Conservation (phyloP, 306 rosid species). For the Corylus americana region DNA sequence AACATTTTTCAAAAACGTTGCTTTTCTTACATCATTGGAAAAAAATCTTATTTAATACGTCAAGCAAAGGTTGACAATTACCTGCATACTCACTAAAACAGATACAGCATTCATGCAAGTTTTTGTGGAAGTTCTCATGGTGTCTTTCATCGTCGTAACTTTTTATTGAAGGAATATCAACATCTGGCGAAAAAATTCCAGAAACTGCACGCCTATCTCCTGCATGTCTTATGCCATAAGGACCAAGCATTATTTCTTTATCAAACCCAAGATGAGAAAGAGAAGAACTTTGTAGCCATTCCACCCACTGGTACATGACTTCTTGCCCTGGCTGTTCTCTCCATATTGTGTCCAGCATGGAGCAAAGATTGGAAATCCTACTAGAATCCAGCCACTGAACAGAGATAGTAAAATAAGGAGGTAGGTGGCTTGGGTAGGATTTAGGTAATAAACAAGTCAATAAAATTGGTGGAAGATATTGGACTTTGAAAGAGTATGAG, state of each 20-base stretch:
- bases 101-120: constrained; percentile 73
- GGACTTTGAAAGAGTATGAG: constrained; percentile 65
- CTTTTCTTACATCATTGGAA: too few species aligned
- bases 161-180: constrained; percentile 61
- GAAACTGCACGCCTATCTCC: constrained; percentile 67
- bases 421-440: constrained; percentile 82
- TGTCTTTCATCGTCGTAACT: constrained; percentile 62
- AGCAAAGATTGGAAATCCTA: constrained; percentile 61
- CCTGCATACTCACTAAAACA: constrained; percentile 80
- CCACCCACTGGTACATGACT: constrained; percentile 89
- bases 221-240: constrained; percentile 45
- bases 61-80: constrained; percentile 33
- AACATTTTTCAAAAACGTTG: too few species aligned
- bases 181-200: constrained; percentile 53
- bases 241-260: constrained; percentile 66
- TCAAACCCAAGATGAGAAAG: constrained; percentile 69
- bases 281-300: constrained; percentile 72
- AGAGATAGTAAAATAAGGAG: constrained; percentile 68
- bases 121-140: constrained; percentile 59
- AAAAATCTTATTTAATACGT: neutral
- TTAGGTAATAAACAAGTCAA: constrained; percentile 79
- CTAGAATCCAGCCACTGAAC: constrained; percentile 72
- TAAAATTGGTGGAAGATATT: constrained; percentile 77
- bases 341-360: constrained; percentile 73
- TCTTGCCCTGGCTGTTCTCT: constrained; percentile 70